Conservation (phyloP, 768 basidiomycete genomes). For the Tylopilus rubrobrunneus region DNA sequence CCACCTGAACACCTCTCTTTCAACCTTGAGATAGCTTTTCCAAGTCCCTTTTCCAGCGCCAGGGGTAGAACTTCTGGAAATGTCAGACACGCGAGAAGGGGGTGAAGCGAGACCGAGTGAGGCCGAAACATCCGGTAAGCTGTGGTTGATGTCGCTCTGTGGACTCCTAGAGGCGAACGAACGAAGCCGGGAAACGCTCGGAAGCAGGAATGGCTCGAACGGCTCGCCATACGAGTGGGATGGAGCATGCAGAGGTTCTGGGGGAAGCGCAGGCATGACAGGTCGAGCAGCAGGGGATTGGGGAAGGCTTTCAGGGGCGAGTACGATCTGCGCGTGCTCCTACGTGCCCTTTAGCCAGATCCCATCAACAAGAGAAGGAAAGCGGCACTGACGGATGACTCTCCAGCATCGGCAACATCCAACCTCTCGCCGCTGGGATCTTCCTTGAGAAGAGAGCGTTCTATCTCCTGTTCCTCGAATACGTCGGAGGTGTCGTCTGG, state of each 20-base stretch:
- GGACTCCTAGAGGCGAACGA: conserved; percentile 54
- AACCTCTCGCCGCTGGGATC: conserved; percentile 30
- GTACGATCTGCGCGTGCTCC: conserved; percentile 35
- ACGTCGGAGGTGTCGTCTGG: conserved; percentile 53
- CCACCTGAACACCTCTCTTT: conserved; percentile 73
- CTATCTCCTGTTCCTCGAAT: conserved; percentile 44
- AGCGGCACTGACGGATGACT: conserved; percentile 30
- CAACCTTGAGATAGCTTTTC: conserved; percentile 21
- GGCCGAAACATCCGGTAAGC: conserved; percentile 41
- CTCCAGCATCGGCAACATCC: conserved; percentile 20
- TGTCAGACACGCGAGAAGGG: conserved; percentile 63
- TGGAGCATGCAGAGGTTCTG: conserved; percentile 10
- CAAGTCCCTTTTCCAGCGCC: conserved; percentile 30
- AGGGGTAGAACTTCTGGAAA: conserved; percentile 66
- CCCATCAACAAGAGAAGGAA: conserved; percentile 16
- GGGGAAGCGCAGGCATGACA: conserved; percentile 36
- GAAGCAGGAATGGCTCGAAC: conserved; percentile 61
- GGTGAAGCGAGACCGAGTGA: conserved; percentile 48
- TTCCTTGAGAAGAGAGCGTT: conserved; percentile 42
- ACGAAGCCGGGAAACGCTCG: conserved; percentile 75
- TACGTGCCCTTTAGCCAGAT: conserved; percentile 24
- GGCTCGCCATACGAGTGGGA: background rate
- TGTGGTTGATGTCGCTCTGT: conserved; percentile 40
- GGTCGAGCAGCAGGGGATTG: conserved; percentile 29
- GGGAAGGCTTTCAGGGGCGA: conserved; percentile 38